Base-by-base conservation (phyloP, 2,329 filamentous ascomycete genomes). In the Pseudocercospora eumusae region DNA sequence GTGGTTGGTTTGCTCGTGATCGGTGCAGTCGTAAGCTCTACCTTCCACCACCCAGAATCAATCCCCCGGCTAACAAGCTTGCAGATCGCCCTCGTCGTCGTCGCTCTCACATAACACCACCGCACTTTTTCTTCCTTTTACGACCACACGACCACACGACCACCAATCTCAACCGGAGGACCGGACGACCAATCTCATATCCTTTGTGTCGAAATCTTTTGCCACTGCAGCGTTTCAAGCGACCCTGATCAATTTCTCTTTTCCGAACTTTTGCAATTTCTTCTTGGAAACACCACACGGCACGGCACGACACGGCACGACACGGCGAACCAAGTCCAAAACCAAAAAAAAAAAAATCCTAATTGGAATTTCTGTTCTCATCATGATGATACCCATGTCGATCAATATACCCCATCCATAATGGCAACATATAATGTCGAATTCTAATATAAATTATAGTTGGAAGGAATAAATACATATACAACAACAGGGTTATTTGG, bases 1-100 rank as follows among this genome's bases (percentile, higher is more conserved):
- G 63, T 76, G 15, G 67, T 77, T 56, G 75, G 75, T 3, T 56
- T 77, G 27, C 64, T 66, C 11, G 66, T 76, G 15, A 70, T 77
- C 57, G 75, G 58, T 21, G 75, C 73, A 52, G 70, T 76, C 25
- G 74, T 76, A 56, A 72, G 73, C 72, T 13, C 44, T 18, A 11
- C 15, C 9, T 59, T 7, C 25, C 9, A 4, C 25, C 23, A 2
- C 20, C 23, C 18, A 18, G 15, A 18, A 23, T 40, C 13, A 9
- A 21, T 23, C 11, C 5, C 18, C 25, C 47, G 28, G 31, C 49
- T 61, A 49, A 63, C 56, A 55, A 27, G 18, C 42, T 31, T 44
- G 28, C 64, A 75, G 73, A 70, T 75, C 56, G 72, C 72, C 11
- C 69, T 75, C 27, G 74, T 71, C 56, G 69, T 75, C 21, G 62